These are phyloP conservation scores for Lipomyces orientalis DNA, from an alignment of 805 yeast genomes.

Conservation along the genomic window DNA sequence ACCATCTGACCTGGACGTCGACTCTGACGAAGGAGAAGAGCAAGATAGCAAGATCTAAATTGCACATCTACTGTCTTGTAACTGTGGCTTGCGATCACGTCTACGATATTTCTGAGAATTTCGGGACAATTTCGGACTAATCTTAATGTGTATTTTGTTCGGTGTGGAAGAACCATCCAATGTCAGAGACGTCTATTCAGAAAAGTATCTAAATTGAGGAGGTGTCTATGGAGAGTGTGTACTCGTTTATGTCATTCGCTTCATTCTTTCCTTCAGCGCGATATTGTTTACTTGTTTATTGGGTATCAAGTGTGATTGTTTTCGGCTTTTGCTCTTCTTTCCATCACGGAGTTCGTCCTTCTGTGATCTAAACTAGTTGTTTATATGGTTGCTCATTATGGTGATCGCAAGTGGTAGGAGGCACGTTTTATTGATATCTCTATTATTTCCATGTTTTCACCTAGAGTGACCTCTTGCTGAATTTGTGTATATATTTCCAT, in stretches of 20 bases:
- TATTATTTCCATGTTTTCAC: neutral
- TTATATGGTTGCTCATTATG: neutral
- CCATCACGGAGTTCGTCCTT: neutral
- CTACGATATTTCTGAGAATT: neutral
- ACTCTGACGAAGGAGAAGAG: conserved; percentile 13
- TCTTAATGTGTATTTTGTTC: neutral
- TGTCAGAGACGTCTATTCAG: neutral
- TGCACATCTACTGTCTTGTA: neutral
- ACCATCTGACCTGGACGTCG: conserved; percentile 13
- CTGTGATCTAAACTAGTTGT: neutral
- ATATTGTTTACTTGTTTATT: neutral
- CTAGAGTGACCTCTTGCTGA: neutral
- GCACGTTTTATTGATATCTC: neutral
- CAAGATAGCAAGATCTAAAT: neutral
- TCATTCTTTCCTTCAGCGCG: neutral
- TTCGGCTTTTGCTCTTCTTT: neutral
- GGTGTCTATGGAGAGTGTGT: neutral
- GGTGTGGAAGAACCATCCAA: neutral
- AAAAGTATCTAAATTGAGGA: neutral
- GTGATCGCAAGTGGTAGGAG: neutral
- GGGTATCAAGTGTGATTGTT: neutral
- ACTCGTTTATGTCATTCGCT: neutral
- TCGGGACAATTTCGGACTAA: neutral
- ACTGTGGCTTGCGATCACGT: neutral
- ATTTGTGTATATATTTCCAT: neutral